A percentile compares a stretch with the other conserved stretches of the same genome.
phyloP scores from a whole-genome alignment of 2,329 filamentous ascomycete species.

The Diaporthe australafricana region DNA sequence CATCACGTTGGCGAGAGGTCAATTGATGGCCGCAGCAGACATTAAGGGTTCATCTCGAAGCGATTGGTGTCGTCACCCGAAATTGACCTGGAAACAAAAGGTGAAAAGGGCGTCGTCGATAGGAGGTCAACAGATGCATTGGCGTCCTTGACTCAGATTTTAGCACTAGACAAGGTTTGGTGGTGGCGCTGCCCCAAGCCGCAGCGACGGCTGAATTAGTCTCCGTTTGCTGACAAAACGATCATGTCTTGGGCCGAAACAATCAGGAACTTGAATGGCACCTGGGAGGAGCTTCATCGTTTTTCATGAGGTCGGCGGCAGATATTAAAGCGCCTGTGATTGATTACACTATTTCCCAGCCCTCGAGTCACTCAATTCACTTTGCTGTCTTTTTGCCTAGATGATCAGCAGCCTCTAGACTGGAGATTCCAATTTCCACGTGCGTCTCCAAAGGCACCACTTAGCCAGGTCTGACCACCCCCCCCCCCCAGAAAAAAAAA shows the following conservation, averaged over 20 bases:
- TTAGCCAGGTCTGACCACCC: too few species aligned
- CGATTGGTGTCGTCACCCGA: background rate
- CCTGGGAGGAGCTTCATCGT: too few species aligned
- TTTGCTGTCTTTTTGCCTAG: background rate
- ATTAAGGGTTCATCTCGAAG: background rate
- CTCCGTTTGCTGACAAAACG: background rate
- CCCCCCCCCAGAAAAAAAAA: background rate
- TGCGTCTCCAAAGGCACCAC: too few species aligned
- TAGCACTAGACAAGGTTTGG: background rate
- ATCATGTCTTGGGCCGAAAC: background rate
- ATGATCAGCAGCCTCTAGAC: too few species aligned
- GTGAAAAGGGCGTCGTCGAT: background rate
- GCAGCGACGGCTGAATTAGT: too few species aligned
- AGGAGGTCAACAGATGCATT: background rate
- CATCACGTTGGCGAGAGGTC: background rate
- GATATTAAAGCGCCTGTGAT: background rate
- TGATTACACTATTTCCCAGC: background rate
- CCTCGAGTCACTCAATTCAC: background rate
- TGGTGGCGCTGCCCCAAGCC: too few species aligned
- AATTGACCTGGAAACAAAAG: background rate
- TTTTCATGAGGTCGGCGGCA: too few species aligned
- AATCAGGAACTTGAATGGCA: background rate
- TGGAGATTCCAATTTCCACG: too few species aligned
- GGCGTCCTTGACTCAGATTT: conserved; percentile 3
- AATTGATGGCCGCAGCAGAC: background rate